These are phyloP conservation scores for Pseudopithomyces maydicus DNA, from an alignment of 2,329 filamentous ascomycete genomes.

Conservation along the genomic window DNA sequence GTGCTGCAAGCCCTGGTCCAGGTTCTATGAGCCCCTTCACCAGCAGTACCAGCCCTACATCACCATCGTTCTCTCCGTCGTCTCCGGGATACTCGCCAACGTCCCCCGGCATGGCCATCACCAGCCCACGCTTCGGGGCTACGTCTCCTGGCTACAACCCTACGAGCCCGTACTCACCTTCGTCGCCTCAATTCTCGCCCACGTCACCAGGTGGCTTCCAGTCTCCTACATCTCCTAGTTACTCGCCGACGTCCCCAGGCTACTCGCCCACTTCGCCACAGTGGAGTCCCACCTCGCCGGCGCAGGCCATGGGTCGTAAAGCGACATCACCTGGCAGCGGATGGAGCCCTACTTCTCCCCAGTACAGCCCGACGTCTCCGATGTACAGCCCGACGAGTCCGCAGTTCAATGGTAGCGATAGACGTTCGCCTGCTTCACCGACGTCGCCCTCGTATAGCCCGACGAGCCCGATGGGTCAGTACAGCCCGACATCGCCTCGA, in stretches of 20 bases:
- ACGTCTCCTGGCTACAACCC: constrained; percentile 54
- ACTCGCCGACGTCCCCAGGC: constrained; percentile 54
- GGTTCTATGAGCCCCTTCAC: constrained; percentile 71
- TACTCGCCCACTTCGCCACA: constrained; percentile 62
- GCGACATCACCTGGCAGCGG: constrained; percentile 46
- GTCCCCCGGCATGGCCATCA: constrained; percentile 53
- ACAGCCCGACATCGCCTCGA: constrained; percentile 44
- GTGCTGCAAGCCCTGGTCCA: constrained; percentile 67
- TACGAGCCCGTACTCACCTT: constrained; percentile 59
- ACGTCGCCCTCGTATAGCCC: constrained; percentile 74
- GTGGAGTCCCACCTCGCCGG: constrained; percentile 65
- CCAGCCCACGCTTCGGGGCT: constrained; percentile 56
- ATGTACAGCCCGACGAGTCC: constrained; percentile 62
- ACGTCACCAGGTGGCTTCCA: constrained; percentile 65
- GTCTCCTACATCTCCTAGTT: constrained; percentile 58
- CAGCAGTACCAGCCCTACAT: constrained; percentile 60
- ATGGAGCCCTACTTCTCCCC: constrained; percentile 62
- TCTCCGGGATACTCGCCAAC: constrained; percentile 46
- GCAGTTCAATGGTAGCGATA: constrained; percentile 43
- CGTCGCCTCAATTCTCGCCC: constrained; percentile 57
- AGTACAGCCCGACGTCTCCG: constrained; percentile 60
- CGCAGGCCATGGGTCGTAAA: constrained; percentile 37
- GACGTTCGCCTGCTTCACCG: constrained; percentile 59
- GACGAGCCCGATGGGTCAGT: constrained; percentile 59
- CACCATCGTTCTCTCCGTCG: constrained; percentile 45